phyloP scores from a whole-genome alignment of 495 filamentous ascomycete species.

The Melanomma pulvis-pyrius region DNA sequence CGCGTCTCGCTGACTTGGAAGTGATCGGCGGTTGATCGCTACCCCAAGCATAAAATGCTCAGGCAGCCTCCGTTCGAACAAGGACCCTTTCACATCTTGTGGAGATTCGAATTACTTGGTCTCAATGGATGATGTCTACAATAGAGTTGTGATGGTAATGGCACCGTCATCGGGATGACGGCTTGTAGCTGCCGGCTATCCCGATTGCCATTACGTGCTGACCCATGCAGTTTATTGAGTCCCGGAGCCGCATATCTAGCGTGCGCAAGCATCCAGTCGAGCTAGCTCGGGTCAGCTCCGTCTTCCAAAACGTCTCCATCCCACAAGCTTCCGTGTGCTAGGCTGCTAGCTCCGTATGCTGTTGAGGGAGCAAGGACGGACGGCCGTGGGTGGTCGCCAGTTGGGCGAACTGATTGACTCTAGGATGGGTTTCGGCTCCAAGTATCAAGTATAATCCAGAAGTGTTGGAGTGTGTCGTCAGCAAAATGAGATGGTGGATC shows the following conservation, averaged over 20 bases:
- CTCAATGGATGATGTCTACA: not conserved
- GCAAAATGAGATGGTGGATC: constrained; percentile 1
- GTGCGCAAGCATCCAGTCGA: not conserved
- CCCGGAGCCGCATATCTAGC: not conserved
- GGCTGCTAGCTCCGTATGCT: not conserved
- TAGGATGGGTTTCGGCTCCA: not conserved
- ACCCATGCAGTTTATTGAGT: constrained; percentile 3
- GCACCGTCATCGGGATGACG: not conserved
- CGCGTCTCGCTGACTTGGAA: not conserved
- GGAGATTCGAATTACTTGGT: not conserved
- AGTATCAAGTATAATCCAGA: not conserved
- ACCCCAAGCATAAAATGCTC: not conserved
- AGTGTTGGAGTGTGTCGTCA: constrained; percentile 7
- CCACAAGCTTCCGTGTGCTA: not conserved
- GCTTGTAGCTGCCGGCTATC: not conserved
- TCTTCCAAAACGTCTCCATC: not conserved
- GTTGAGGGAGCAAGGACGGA: not conserved
- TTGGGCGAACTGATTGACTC: constrained; percentile 1
- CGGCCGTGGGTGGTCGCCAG: not conserved
- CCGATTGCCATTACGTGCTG: constrained; percentile 11
- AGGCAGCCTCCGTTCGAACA: constrained; percentile 15
- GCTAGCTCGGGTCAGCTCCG: not conserved
- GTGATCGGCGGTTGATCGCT: constrained; percentile 23
- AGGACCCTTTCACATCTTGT: constrained; percentile 2
- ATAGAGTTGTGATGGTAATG: constrained; percentile 1